Base-by-base conservation (phyloP, 1,284 basidiomycete genomes). In the Rhodotorula sp. region DNA sequence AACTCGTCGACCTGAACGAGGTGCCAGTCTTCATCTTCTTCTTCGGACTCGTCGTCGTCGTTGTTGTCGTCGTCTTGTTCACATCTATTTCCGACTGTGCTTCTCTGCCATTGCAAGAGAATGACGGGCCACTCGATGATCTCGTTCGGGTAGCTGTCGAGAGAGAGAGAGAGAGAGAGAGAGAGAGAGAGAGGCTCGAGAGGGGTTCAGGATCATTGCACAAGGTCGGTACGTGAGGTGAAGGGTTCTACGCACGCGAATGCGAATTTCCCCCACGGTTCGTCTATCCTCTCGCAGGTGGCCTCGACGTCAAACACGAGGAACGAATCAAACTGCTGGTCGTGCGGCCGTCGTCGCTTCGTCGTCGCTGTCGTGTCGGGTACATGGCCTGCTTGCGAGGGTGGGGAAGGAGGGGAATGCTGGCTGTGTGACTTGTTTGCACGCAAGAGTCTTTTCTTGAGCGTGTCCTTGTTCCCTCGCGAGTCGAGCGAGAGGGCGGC, bases 91-190 rank as follows among this genome's bases (percentile, higher is more conserved):
- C 48, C 6, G 31, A 8, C 34, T 15, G 34, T 31, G n/a, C 52
- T 52, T 8, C 19, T 19, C 4, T 23, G n/a, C 95, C 95, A 97
- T 71, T 86, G 86, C 69, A 97, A 84, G 5, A 98, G 84, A 70
- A 91, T 88, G 18, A 97, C 91, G 6, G 92, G 92, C 82, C 90
- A 91, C 82, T 95, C 93, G 74, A 97, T 95, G 69, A 97, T 94
- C 83, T 98, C 94, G 80, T 97, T 97, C 0, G 62, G 62, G 28
- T 63, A 63, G 12, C 64, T 60, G 50, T 14, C 26, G 21, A 18
- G 60, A 59, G 16, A 23, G 47, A n/a, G 19, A 50, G 5, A 16
- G 18, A n/a, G 23, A 59, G 16, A 23, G 47, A n/a, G 21, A 18
- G 60, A 59, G 16, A 23, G 47, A n/a, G 19, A 50, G 5, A 16